These are phyloP conservation scores for Lipomyces yamanashiensis DNA, from an alignment of 805 yeast species.

Conservation along the genomic window DNA sequence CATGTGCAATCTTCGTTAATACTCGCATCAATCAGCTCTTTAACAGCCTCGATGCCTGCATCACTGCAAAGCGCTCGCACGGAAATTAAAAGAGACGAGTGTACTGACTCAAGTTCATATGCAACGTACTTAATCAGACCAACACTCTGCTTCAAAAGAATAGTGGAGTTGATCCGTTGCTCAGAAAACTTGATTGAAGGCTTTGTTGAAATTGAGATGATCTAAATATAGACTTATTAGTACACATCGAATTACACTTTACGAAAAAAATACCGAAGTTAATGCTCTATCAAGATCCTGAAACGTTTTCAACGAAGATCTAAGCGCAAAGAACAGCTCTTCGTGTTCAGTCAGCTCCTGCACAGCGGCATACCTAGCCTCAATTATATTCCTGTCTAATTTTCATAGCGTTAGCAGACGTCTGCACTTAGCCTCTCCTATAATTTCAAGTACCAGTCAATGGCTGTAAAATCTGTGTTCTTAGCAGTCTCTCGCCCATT, in stretches of 20 bases:
- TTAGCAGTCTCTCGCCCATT: slow-evolving; percentile 54
- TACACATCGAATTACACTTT: not conserved
- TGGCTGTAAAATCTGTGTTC: slow-evolving; percentile 55
- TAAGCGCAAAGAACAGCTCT: slow-evolving; percentile 30
- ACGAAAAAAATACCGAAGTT: slow-evolving; percentile 37
- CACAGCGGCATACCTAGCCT: slow-evolving; percentile 48
- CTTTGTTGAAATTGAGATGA: slow-evolving; percentile 43
- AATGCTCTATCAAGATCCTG: slow-evolving; percentile 53
- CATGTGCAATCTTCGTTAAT: slow-evolving; percentile 53
- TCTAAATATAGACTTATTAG: slow-evolving; percentile 2
- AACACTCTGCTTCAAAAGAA: slow-evolving; percentile 50
- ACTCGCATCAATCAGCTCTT: slow-evolving; percentile 42
- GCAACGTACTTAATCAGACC: slow-evolving; percentile 37
- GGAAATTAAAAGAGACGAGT: slow-evolving; percentile 29
- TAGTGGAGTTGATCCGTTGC: slow-evolving; percentile 51
- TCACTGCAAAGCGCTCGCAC: slow-evolving; percentile 41
- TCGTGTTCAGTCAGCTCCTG: slow-evolving; percentile 45
- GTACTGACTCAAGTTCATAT: slow-evolving; percentile 29
- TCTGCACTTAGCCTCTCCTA: not conserved
- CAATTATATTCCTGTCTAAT: slow-evolving; percentile 45
- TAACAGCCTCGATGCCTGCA: slow-evolving; percentile 39
- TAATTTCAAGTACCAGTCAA: slow-evolving; percentile 42
- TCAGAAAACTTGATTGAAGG: slow-evolving; percentile 41
- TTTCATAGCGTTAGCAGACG: not conserved
- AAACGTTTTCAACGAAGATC: slow-evolving; percentile 41